Conservation (phyloP, 495 filamentous ascomycete genomes). For the Tuber magnatum region DNA sequence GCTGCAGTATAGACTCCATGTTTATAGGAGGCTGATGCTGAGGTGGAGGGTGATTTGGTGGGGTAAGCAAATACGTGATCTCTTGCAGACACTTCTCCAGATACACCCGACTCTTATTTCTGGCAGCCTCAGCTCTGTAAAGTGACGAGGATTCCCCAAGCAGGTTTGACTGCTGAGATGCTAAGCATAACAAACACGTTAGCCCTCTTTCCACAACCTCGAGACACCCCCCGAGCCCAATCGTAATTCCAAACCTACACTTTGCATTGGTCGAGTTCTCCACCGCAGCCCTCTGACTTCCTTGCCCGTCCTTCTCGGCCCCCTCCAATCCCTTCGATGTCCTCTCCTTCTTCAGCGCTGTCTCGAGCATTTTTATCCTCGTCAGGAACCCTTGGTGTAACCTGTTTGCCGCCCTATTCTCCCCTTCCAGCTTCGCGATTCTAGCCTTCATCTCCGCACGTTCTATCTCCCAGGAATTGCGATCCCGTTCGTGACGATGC, state of each 20-base stretch:
- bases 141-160: slow-evolving; percentile 28
- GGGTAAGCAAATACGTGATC: slow-evolving; percentile 60
- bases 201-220: slow-evolving; percentile 15
- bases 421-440: slow-evolving; percentile 91
- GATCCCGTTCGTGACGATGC: slow-evolving; percentile 95
- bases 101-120: slow-evolving; percentile 43
- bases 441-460: slow-evolving; percentile 97
- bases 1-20: slow-evolving; percentile 25
- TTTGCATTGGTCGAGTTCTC: slow-evolving; percentile 20
- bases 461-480: slow-evolving; percentile 98
- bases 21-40: slow-evolving; percentile 40
- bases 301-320: slow-evolving; percentile 47
- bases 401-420: slow-evolving; percentile 72
- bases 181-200: slow-evolving; percentile 18
- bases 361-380: slow-evolving; percentile 84
- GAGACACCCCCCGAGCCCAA: background rate
- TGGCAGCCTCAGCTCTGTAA: slow-evolving; percentile 40
- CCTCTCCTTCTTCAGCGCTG: slow-evolving; percentile 69
- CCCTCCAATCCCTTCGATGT: slow-evolving; percentile 37
- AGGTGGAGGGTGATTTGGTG: slow-evolving; percentile 56
- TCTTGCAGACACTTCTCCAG: slow-evolving; percentile 58
- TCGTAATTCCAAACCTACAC: slow-evolving; percentile 23
- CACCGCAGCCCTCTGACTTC: slow-evolving; percentile 43
- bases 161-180: slow-evolving; percentile 13
- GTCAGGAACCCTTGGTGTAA: slow-evolving; percentile 79